A percentile compares a stretch with the other conserved stretches of the same genome.
Evolutionary conservation across 805 yeast species (phyloP).

Genomic region (Starmerella etchellsii): DNA sequence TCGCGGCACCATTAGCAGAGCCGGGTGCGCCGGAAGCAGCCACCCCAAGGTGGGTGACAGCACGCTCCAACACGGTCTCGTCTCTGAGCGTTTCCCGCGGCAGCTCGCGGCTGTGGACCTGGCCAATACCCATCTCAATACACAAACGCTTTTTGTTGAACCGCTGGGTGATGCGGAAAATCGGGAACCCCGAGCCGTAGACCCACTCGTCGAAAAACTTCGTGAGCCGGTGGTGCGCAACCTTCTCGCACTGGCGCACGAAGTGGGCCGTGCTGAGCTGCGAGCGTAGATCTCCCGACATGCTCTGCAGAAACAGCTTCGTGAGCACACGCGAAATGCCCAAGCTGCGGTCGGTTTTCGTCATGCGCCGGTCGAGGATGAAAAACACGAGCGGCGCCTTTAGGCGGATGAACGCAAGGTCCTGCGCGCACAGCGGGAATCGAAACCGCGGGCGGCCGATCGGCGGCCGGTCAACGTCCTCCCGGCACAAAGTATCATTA

Average conservation of each 20-base stretch:
- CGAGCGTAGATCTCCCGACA: constrained; percentile 84
- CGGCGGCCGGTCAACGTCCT: constrained; percentile 70
- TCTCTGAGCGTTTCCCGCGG: constrained; percentile 26
- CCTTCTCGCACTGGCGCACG: constrained; percentile 88
- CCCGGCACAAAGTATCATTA: constrained; percentile 53
- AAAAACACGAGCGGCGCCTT: constrained; percentile 79
- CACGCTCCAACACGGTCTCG: constrained; percentile 31
- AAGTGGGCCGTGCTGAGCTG: constrained; percentile 71
- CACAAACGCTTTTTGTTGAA: constrained; percentile 90
- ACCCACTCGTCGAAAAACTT: constrained; percentile 90
- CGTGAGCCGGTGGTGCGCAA: constrained; percentile 72
- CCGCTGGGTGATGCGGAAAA: constrained; percentile 75
- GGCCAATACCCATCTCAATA: constrained; percentile 87
- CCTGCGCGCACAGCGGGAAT: constrained; percentile 51
- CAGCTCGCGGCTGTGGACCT: constrained; percentile 46
- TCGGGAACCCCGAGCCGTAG: constrained; percentile 75
- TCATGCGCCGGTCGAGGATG: constrained; percentile 82
- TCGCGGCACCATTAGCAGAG: neutral
- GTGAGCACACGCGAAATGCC: constrained; percentile 88
- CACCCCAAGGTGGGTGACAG: constrained; percentile 23
- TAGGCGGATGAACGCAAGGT: constrained; percentile 54
- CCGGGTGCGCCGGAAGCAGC: neutral
- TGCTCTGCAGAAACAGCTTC: constrained; percentile 78
- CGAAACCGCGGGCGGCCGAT: constrained; percentile 56
- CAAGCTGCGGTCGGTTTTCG: constrained; percentile 87